Conservation (phyloP, 1,284 basidiomycete genomes). For the Fomitiporia mediterranea region DNA sequence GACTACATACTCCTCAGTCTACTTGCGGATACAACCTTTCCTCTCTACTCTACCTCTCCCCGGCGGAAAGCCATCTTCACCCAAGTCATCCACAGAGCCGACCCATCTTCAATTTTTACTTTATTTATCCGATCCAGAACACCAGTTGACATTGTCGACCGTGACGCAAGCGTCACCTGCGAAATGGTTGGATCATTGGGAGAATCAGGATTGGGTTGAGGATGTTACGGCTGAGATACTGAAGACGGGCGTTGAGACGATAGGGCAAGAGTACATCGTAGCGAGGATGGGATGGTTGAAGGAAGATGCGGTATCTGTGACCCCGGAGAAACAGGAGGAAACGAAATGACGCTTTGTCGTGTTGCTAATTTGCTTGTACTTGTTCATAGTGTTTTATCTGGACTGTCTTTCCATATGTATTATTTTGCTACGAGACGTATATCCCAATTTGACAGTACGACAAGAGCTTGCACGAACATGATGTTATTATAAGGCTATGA, state of each 20-base stretch:
- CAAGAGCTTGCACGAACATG: too few species aligned
- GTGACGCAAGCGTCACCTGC: constrained; percentile 78
- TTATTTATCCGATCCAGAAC: constrained; percentile 76
- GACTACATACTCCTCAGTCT: constrained; percentile 87
- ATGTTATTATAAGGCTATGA: background rate
- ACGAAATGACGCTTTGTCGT: background rate
- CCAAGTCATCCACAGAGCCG: constrained; percentile 27
- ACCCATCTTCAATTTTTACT: constrained; percentile 82
- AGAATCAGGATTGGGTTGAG: constrained; percentile 94
- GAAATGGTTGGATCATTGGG: constrained; percentile 83
- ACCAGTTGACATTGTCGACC: constrained; percentile 72
- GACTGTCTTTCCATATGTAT: constrained; percentile 4
- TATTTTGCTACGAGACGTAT: background rate
- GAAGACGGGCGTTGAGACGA: constrained; percentile 74
- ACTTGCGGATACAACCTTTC: constrained; percentile 90
- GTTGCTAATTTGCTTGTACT: background rate
- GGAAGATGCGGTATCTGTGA: constrained; percentile 23
- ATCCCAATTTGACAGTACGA: background rate
- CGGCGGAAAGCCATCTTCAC: constrained; percentile 17
- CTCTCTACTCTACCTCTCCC: constrained; percentile 52
- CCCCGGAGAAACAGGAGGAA: constrained; percentile 24
- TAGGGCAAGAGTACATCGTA: constrained; percentile 85
- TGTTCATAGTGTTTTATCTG: background rate
- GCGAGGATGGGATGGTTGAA: constrained; percentile 73
- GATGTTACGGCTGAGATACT: constrained; percentile 85